phyloP scores from a whole-genome alignment of 2,329 filamentous ascomycete genomes.

The Hansfordia pulvinata region DNA sequence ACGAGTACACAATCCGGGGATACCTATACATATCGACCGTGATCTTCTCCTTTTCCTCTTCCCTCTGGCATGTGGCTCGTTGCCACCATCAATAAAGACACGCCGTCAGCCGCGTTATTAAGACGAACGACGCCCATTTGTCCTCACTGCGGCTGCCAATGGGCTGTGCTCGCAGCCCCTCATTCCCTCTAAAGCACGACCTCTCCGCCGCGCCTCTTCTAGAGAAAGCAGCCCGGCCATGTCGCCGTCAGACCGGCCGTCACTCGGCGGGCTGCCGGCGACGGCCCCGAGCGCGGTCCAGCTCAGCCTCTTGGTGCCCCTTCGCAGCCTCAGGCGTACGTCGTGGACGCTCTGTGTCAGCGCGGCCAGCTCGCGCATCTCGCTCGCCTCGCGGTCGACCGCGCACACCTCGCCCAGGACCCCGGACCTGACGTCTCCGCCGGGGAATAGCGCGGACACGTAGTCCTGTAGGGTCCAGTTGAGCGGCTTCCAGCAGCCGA shows the following conservation, averaged over 20 bases:
- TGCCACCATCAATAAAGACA: no score
- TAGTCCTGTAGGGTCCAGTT: slow-evolving; percentile 19
- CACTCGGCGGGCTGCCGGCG: slow-evolving; percentile 8
- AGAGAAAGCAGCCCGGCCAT: slow-evolving; percentile 17
- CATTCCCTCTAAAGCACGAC: slow-evolving; percentile 7
- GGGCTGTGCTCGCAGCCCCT: slow-evolving; percentile 8
- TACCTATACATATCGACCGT: no score
- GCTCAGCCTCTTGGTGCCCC: slow-evolving; percentile 20
- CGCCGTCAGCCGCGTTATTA: no score
- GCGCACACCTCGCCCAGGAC: slow-evolving; percentile 19
- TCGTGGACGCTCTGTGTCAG: slow-evolving; percentile 18
- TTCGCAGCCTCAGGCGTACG: slow-evolving; percentile 6
- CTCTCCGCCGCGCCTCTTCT: slow-evolving; percentile 7
- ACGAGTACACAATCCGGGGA: no score
- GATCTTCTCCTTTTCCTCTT: no score
- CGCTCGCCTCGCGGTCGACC: slow-evolving; percentile 24
- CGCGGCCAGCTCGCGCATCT: slow-evolving; percentile 26
- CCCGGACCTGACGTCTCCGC: slow-evolving; percentile 8
- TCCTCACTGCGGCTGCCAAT: slow-evolving; percentile 6
- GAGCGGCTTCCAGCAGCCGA: slow-evolving; percentile 6
- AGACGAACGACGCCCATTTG: no score
- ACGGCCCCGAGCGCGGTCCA: slow-evolving; percentile 25
- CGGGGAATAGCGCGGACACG: slow-evolving; percentile 20
- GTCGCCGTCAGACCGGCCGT: slow-evolving; percentile 13
- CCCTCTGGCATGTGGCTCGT: no score